Base-by-base conservation (phyloP, 1,284 basidiomycete species). In the Microbotryum scabiosae region DNA sequence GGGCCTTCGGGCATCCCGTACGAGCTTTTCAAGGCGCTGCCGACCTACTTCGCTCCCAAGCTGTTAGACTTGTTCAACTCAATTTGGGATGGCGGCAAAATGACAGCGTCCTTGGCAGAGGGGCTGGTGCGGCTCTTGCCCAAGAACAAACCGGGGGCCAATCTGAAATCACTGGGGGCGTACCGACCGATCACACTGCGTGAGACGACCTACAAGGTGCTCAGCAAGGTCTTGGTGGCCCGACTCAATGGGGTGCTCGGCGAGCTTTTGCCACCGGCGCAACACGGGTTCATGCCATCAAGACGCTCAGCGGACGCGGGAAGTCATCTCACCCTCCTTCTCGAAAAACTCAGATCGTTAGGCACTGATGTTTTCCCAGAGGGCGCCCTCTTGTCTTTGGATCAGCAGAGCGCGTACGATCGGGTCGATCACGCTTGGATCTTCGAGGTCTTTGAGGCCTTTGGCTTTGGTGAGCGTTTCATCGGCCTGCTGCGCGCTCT, bases 371-470 rank as follows among this genome's bases (percentile, higher is more conserved):
- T 30, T 18, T 18, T 51, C 36, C 48, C 48, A 0, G 16, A 7
- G 23, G n/a, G 41, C 7, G 36, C 32, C 14, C 21, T 57, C 23
- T 5, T 57, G 23, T 51, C 47, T 5, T 49, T 51, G 36, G 48
- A 57, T 23, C 48, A 51, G 30, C 48, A 50, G 21, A 26, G 23
- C 8, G 55, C 55, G 30, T 57, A 57, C 56, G 48, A 57, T 23
- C 23, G 23, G 8, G 48, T 56, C 18, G 46, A 48, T n/a, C 56
- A 57, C 48, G n/a, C 41, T 0, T 57, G 56, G 56, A 45, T 57
- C 49, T 41, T 57, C 56, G 32, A 25, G 5, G 5, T 14, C n/a
- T 57, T 44, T 25, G 21, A n/a, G n/a, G 47, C 56, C 14, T 57
- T 51, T 32, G 56, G 56, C 2, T 32, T 43, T 0, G 36, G 32